These are phyloP conservation scores for Trichoderma sp. DNA, from an alignment of 2,329 filamentous ascomycete species.

Conservation along the genomic window DNA sequence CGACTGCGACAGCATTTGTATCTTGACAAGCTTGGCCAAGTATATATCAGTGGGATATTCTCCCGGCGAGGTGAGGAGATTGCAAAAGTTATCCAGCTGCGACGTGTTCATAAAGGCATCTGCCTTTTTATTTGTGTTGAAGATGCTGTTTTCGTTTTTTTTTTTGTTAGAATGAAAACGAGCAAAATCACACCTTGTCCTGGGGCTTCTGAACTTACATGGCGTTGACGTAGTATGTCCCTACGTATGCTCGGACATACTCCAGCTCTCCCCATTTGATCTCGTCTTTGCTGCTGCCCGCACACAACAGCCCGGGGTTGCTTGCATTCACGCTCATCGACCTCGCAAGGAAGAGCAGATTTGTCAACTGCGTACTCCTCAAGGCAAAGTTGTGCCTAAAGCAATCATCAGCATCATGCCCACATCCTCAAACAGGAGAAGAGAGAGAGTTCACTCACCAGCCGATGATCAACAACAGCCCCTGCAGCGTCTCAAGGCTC, in stretches of 20 bases:
- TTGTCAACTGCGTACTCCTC: conserved; percentile 49
- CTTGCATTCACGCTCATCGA: conserved; percentile 45
- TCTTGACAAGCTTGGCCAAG: conserved; percentile 44
- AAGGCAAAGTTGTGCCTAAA: conserved; percentile 46
- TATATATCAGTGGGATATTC: conserved; percentile 44
- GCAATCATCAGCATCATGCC: background rate
- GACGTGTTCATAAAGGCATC: conserved; percentile 48
- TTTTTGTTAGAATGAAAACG: background rate
- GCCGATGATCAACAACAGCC: conserved; percentile 42
- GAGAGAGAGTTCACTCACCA: conserved; percentile 37
- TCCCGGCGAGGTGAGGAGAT: conserved; percentile 39
- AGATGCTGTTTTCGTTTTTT: conserved; percentile 31
- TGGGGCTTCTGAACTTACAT: conserved; percentile 34
- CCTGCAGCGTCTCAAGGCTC: conserved; percentile 47
- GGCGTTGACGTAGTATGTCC: conserved; percentile 50
- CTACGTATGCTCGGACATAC: conserved; percentile 46
- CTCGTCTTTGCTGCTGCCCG: conserved; percentile 12
- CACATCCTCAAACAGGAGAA: background rate
- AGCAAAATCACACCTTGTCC: background rate
- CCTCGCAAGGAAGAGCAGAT: conserved; percentile 46
- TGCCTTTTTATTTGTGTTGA: conserved; percentile 45
- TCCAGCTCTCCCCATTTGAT: conserved; percentile 36
- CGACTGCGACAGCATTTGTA: conserved; percentile 47
- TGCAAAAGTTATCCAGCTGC: conserved; percentile 43
- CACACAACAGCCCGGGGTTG: conserved; percentile 18